Conservation (phyloP, 2,329 filamentous ascomycete genomes). For the Periconia sp. region DNA sequence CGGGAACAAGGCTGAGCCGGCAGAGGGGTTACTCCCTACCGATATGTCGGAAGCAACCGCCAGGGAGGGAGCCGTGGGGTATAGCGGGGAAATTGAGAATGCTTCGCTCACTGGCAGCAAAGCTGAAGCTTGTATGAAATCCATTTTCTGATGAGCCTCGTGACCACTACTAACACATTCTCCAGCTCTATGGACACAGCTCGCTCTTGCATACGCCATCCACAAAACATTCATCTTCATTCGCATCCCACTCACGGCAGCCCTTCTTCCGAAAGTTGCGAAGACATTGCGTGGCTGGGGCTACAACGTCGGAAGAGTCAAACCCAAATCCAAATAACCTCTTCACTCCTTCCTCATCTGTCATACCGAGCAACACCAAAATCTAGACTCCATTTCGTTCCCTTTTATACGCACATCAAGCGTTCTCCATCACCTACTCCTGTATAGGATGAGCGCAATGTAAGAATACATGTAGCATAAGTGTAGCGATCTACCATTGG, state of each 20-base stretch:
- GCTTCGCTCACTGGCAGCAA: constrained; percentile 66
- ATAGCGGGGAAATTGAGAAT: constrained; percentile 62
- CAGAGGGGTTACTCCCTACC: constrained; percentile 52
- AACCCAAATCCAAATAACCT: constrained; percentile 38
- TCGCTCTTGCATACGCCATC: constrained; percentile 92
- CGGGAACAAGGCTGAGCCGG: constrained; percentile 53
- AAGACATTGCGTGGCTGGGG: constrained; percentile 86
- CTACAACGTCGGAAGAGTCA: constrained; percentile 89
- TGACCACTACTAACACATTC: constrained; percentile 15
- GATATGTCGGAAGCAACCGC: constrained; percentile 33
- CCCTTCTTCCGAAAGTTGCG: constrained; percentile 92
- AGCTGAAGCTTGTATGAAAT: constrained; percentile 72
- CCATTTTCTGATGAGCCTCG: background rate
- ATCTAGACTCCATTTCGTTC: background rate
- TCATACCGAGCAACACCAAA: background rate
- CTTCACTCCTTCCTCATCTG: background rate
- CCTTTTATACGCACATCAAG: background rate
- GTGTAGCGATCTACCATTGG: no score
- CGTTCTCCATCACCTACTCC: background rate
- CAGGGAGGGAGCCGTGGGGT: constrained; percentile 35
- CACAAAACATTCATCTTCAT: constrained; percentile 98
- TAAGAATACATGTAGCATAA: constrained; percentile 6
- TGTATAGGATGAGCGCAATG: background rate
- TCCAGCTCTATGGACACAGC: constrained; percentile 76
- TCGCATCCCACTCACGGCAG: constrained; percentile 89